Base-by-base conservation (phyloP, 768 basidiomycete genomes). In the Rhodotorula babjevae region DNA sequence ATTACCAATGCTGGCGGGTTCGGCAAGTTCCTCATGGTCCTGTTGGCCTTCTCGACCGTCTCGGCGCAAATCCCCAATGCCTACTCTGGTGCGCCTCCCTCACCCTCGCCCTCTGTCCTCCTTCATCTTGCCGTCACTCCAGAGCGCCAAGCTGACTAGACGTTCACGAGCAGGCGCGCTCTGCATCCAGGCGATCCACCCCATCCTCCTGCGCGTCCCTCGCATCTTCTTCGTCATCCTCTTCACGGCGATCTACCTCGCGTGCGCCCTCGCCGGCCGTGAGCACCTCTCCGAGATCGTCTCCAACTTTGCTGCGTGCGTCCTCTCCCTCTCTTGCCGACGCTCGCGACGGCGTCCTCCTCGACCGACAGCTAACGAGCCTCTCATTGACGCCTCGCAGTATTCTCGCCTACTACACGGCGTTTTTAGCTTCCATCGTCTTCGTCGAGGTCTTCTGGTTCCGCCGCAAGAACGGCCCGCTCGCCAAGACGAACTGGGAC, bases 21-120 rank as follows among this genome's bases (percentile, higher is more conserved):
- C 66, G 84, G 84, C 50, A 82, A 82, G 53, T 85, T 85, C 80
- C 79, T 84, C 63, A 79, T 84, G 36, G 82, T 84, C 61, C 66
- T 85, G 40, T 81, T 85, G 33, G 84, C 84, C 23, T 78, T 76
- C 36, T 61, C 66, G n/a, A 68, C 72, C 12, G 68, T 74, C 19
- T 83, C 83, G 67, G 85, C 85, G 78, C 85, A 81, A 53, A 73
- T 69, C 42, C 71, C 71, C 16, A 75, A 75, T 63, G 40, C 47
- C 47, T 83, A 84, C 79, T 64, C 61, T 0, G 60, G 50, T 56
- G 40, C 33, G 40, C 44, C 19, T 21, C 15, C 6, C 47, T 29
- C 40, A 9, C 50, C 50, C 81, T 83, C 71, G 81, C 81, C 84
- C n/a, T n/a, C n/a, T n/a, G n/a, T n/a, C n/a, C n/a, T n/a, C n/a